Percentiles rank a stretch among this genome's conserved stretches.
These are phyloP conservation scores for Erigeron canadensis DNA, from an alignment of 129 eudicot genomes.

Conservation along the genomic window DNA sequence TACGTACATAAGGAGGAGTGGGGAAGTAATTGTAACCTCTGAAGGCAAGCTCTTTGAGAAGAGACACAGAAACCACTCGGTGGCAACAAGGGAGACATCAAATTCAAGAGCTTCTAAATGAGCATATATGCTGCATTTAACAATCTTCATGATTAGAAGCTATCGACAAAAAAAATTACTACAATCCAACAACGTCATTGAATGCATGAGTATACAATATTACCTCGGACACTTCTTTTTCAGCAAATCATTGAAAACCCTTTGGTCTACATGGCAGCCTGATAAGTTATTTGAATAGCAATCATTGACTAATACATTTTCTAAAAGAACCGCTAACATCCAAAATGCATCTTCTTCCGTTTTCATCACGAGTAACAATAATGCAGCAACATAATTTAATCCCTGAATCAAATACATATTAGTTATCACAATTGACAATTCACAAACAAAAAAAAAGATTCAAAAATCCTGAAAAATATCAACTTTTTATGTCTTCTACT, in stretches of 20 bases:
- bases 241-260: conserved; percentile 84
- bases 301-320: conserved; percentile 81
- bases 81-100: conserved; percentile 92
- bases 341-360: conserved; percentile 98
- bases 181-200: conserved; percentile 2
- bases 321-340: conserved; percentile 96
- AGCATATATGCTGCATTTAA: conserved; percentile 68
- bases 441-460: conserved; percentile 8
- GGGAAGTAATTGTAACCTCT: conserved; percentile 49
- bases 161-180: conserved; percentile 13
- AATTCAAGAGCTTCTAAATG: conserved; percentile 89
- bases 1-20: not conserved
- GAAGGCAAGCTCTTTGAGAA: conserved; percentile 97
- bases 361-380: conserved; percentile 89
- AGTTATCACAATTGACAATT: not conserved
- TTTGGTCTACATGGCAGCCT: conserved; percentile 97
- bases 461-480: not conserved
- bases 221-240: conserved; percentile 84
- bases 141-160: conserved; percentile 13
- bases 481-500: not conserved
- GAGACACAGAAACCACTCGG: conserved; percentile 96
- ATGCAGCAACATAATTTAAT: conserved; percentile 90
- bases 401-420: conserved; percentile 57
- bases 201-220: conserved; percentile 8
- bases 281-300: conserved; percentile 82